phyloP scores from a whole-genome alignment of 768 basidiomycete genomes.

The Lyophyllum semitale region DNA sequence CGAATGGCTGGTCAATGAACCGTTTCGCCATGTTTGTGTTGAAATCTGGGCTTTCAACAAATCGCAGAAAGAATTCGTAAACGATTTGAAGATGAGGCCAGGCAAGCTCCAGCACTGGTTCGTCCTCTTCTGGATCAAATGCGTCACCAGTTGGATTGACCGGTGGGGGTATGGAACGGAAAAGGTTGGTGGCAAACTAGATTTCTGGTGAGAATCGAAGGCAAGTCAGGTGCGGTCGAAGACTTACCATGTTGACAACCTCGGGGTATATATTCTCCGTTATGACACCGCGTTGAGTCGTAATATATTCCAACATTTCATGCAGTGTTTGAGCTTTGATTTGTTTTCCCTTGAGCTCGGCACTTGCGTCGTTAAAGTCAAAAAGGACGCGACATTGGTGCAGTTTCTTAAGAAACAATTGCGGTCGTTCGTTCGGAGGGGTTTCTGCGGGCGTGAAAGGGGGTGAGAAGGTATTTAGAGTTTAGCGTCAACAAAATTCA shows the following conservation, averaged over 20 bases:
- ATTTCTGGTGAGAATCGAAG: conserved; percentile 10
- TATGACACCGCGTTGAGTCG: conserved; percentile 93
- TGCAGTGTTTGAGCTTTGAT: conserved; percentile 97
- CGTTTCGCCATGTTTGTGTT: conserved; percentile 97
- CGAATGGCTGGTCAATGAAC: conserved; percentile 95
- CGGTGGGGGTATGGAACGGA: conserved; percentile 99
- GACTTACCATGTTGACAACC: conserved; percentile 93
- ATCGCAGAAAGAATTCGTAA: conserved; percentile 99
- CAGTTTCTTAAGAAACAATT: conserved; percentile 91
- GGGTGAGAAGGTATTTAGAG: background rate
- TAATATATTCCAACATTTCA: conserved; percentile 99
- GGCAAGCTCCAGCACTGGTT: conserved; percentile 96
- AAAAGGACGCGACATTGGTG: conserved; percentile 96
- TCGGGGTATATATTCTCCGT: conserved; percentile 98
- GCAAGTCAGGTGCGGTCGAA: conserved; percentile 1
- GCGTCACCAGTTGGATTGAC: conserved; percentile 98
- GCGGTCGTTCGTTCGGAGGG: conserved; percentile 81
- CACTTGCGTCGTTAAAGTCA: conserved; percentile 97
- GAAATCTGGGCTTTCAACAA: conserved; percentile 97
- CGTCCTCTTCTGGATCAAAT: conserved; percentile 99
- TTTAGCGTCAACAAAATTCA: conserved; percentile 35
- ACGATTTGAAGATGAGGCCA: conserved; percentile 99
- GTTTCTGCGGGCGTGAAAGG: conserved; percentile 62
- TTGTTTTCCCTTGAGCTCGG: conserved; percentile 96
- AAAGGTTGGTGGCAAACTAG: conserved; percentile 97